phyloP scores from a whole-genome alignment of 208 protist species.

The Borovskyia barvae region DNA sequence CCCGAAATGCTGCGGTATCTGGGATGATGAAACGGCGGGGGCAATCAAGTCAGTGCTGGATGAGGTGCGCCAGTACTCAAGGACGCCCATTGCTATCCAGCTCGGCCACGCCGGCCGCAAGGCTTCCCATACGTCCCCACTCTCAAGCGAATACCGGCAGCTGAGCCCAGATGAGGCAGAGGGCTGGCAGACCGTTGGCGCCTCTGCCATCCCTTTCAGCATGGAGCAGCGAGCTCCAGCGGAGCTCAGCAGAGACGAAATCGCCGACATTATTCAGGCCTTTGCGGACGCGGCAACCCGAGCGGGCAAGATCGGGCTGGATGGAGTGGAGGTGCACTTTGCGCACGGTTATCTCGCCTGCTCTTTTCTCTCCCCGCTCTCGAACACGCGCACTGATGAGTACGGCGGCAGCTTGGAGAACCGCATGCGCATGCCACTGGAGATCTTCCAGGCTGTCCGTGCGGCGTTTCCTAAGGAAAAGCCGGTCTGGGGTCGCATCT shows the following conservation, averaged over 20 bases:
- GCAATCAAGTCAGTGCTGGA: constrained; percentile 38
- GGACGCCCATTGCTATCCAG: constrained; percentile 63
- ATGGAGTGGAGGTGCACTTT: constrained; percentile 83
- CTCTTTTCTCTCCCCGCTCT: constrained; percentile 58
- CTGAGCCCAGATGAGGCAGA: neutral
- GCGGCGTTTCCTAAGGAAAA: constrained; percentile 39
- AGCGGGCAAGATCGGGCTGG: constrained; percentile 52
- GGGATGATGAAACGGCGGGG: constrained; percentile 30
- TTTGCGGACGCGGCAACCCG: constrained; percentile 42
- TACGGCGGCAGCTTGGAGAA: constrained; percentile 83
- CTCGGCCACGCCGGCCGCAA: constrained; percentile 74
- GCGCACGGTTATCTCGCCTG: constrained; percentile 84
- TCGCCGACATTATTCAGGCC: constrained; percentile 33
- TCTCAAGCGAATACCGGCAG: neutral
- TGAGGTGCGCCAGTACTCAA: constrained; percentile 31
- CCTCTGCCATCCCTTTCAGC: constrained; percentile 46
- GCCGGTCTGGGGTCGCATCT: constrained; percentile 77
- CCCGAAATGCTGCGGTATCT: constrained; percentile 33
- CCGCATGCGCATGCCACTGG: constrained; percentile 66
- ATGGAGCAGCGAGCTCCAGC: constrained; percentile 18
- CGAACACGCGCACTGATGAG: constrained; percentile 79
- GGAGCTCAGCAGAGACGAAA: constrained; percentile 35
- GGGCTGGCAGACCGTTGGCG: constrained; percentile 34
- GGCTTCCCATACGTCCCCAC: constrained; percentile 5
- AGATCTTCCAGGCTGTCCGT: constrained; percentile 54